Percentiles rank a stretch among this genome's conserved stretches.
These are phyloP conservation scores for Furcasterigmium furcatum DNA, from an alignment of 2,329 filamentous ascomycete genomes.

Conservation along the genomic window DNA sequence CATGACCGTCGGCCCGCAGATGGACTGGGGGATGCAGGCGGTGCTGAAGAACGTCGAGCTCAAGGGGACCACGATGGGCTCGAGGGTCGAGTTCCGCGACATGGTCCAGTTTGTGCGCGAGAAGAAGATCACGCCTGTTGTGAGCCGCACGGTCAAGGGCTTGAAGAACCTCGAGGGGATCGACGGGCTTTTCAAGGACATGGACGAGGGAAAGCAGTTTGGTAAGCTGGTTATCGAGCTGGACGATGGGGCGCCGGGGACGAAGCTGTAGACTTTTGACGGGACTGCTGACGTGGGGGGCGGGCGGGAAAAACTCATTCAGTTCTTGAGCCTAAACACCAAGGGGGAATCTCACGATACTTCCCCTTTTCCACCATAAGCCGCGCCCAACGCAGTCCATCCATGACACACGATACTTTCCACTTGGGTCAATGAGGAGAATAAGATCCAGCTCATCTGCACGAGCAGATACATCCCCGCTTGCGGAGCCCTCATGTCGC, in stretches of 20 bases:
- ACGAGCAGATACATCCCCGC: too few relatives aligned
- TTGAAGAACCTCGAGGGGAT: slow-evolving; percentile 77
- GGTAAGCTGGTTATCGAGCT: slow-evolving; percentile 87
- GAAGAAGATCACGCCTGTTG: slow-evolving; percentile 71
- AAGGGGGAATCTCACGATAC: too few relatives aligned
- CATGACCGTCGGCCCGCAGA: slow-evolving; percentile 84
- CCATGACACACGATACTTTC: too few relatives aligned
- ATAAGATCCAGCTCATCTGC: too few relatives aligned
- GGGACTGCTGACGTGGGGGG: slow-evolving; percentile 2
- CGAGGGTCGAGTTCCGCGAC: slow-evolving; percentile 80
- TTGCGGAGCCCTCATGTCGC: too few relatives aligned
- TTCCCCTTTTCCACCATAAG: too few relatives aligned
- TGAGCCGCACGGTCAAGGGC: slow-evolving; percentile 71
- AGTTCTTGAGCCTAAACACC: slow-evolving; percentile 10
- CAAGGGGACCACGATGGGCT: slow-evolving; percentile 86
- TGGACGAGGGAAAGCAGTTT: slow-evolving; percentile 83
- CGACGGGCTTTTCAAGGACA: slow-evolving; percentile 79
- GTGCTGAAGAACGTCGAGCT: slow-evolving; percentile 87
- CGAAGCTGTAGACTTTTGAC: slow-evolving; percentile 35
- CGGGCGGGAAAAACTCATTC: slow-evolving; percentile 5
- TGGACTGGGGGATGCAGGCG: slow-evolving; percentile 82
- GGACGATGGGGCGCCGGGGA: slow-evolving; percentile 30
- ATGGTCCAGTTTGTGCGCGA: slow-evolving; percentile 81
- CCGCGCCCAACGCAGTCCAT: too few relatives aligned
- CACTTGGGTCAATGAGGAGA: too few relatives aligned